A percentile compares a stretch with the other conserved stretches of the same genome.
phyloP scores from a whole-genome alignment of 2,329 filamentous ascomycete genomes.

The Ophiostoma sp. region DNA sequence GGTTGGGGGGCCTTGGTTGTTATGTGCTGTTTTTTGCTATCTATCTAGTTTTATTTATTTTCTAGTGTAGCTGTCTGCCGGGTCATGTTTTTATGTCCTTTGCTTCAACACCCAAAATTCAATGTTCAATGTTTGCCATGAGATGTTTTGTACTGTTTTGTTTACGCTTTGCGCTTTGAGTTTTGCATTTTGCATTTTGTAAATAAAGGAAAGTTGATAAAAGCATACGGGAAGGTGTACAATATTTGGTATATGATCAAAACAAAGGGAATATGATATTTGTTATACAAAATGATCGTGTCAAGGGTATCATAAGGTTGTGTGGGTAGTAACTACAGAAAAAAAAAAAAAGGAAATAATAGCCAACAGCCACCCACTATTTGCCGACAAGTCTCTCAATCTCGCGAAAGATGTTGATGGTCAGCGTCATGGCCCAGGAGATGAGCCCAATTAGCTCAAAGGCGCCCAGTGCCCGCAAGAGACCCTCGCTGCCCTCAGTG shows the following conservation, averaged over 20 bases:
- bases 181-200: neutral
- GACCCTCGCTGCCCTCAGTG: conserved; percentile 21
- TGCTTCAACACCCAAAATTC: neutral
- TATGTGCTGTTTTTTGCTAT: neutral
- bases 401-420: conserved; percentile 30
- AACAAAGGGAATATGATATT: neutral
- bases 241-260: neutral
- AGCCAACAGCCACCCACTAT: neutral
- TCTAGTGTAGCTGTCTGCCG: neutral
- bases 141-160: neutral
- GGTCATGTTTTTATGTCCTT: neutral
- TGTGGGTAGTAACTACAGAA: neutral
- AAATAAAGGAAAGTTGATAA: too few species aligned
- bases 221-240: too few species aligned
- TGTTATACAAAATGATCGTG: neutral
- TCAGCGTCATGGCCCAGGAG: conserved; percentile 30
- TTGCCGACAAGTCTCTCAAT: conserved; percentile 29
- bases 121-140: neutral
- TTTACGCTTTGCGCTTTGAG: too few species aligned
- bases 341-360: neutral
- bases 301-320: neutral
- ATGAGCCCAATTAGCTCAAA: conserved; percentile 30
- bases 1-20: conserved; percentile 10
- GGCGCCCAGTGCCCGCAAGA: conserved; percentile 26
- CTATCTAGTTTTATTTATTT: neutral